Percentiles rank a stretch among this genome's conserved stretches.
phyloP scores from a whole-genome alignment of 768 basidiomycete species.

The Pisolithus marmoratus region DNA sequence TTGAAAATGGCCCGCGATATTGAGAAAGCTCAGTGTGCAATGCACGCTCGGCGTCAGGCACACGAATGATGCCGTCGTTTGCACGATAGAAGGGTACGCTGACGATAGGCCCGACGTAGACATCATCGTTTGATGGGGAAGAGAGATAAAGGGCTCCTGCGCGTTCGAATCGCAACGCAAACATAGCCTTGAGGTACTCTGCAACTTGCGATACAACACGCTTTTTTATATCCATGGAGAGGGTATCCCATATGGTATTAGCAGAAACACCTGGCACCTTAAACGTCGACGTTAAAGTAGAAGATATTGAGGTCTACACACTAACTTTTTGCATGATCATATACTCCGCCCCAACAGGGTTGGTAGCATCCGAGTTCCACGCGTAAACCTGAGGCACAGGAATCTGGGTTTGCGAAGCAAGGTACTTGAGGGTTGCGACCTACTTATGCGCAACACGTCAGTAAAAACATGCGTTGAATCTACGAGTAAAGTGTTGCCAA shows the following conservation, averaged over 20 bases:
- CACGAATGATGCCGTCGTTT: no score
- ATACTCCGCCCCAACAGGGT: no score
- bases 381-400: no score
- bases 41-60: no score
- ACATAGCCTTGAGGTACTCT: background rate
- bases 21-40: no score
- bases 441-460: no score
- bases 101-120: background rate
- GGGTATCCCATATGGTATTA: background rate
- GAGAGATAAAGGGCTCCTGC: conserved; percentile 1
- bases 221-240: background rate
- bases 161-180: background rate
- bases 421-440: no score
- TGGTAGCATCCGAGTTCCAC: no score
- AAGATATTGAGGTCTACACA: background rate
- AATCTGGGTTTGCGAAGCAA: no score
- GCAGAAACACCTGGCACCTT: background rate
- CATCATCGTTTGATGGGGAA: background rate
- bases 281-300: background rate
- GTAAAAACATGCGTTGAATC: no score
- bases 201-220: background rate
- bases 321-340: no score
- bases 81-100: background rate
- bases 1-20: background rate
- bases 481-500: no score